phyloP scores from a whole-genome alignment of 371 early-diverging fungal genomes.

The Haplosporangium sp. region DNA sequence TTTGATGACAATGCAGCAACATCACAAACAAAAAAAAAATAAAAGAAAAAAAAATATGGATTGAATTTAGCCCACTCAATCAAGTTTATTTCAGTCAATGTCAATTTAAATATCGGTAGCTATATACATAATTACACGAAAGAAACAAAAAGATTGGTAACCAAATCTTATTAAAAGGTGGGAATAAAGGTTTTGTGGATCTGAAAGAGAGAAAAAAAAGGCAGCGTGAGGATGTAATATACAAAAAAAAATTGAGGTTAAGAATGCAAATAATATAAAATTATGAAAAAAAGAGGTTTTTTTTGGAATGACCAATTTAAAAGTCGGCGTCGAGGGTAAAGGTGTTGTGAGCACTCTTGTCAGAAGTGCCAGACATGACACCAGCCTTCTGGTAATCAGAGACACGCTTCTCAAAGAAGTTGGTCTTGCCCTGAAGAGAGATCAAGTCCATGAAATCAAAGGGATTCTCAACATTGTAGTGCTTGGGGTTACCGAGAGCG shows the following conservation, averaged over 20 bases:
- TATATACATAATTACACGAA: neutral
- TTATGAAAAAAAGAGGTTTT: neutral
- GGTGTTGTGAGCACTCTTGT: conserved; percentile 70
- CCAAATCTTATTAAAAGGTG: neutral
- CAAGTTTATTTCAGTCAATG: neutral
- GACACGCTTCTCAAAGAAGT: conserved; percentile 99
- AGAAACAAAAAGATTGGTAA: neutral
- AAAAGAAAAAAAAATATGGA: neutral
- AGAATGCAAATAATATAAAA: neutral
- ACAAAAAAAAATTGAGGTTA: neutral
- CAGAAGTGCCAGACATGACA: conserved; percentile 78
- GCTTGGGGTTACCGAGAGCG: conserved; percentile 91
- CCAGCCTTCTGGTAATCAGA: conserved; percentile 99
- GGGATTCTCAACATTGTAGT: conserved; percentile 95
- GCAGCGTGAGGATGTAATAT: neutral
- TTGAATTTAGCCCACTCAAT: neutral
- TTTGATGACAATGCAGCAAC: neutral
- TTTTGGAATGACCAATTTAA: conserved; percentile 51
- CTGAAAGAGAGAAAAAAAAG: neutral
- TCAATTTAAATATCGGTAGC: neutral
- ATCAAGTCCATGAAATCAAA: conserved; percentile 99
- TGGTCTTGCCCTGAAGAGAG: conserved; percentile 99
- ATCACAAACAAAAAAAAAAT: neutral
- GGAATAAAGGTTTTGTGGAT: neutral
- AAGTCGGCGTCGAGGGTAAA: conserved; percentile 90